Conservation (phyloP, 352 stramenopile species). For the Globisporangium barbulae region DNA sequence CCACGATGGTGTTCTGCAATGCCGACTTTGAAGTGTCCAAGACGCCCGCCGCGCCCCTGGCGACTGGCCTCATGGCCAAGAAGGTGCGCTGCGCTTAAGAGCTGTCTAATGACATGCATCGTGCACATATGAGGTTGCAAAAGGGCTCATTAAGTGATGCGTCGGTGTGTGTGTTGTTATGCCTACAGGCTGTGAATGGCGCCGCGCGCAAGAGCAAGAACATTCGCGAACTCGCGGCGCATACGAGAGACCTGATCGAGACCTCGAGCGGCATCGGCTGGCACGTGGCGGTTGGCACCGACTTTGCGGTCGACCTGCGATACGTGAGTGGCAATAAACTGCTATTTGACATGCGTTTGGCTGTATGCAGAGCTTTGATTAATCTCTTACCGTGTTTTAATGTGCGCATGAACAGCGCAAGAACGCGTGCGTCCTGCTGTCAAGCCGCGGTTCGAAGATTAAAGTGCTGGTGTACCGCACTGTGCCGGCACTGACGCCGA, state of each 20-base stretch:
- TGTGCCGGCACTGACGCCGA: slow-evolving; percentile 30
- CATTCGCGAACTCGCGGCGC: slow-evolving; percentile 50
- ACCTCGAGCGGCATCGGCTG: slow-evolving; percentile 47
- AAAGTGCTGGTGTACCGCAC: slow-evolving; percentile 78
- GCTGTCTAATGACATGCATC: background rate
- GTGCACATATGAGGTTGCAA: background rate
- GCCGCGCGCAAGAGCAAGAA: slow-evolving; percentile 53
- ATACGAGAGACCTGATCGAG: slow-evolving; percentile 41
- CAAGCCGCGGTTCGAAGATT: slow-evolving; percentile 55
- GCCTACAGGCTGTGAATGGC: slow-evolving; percentile 41
- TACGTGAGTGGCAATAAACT: slow-evolving; percentile 40
- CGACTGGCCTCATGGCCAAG: slow-evolving; percentile 37
- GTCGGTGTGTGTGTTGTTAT: background rate
- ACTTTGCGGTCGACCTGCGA: slow-evolving; percentile 75
- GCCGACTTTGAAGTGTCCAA: slow-evolving; percentile 65
- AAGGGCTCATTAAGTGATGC: background rate
- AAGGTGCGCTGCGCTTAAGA: slow-evolving; percentile 21
- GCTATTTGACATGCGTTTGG: background rate
- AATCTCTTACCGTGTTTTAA: background rate
- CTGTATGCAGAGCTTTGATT: background rate
- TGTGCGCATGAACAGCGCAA: slow-evolving; percentile 40
- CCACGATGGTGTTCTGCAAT: slow-evolving; percentile 43
- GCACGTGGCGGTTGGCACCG: slow-evolving; percentile 61
- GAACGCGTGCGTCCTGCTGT: slow-evolving; percentile 59
- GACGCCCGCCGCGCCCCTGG: slow-evolving; percentile 38